These are phyloP conservation scores for Hebeloma cylindrosporum DNA, from an alignment of 768 basidiomycete species.

Conservation along the genomic window DNA sequence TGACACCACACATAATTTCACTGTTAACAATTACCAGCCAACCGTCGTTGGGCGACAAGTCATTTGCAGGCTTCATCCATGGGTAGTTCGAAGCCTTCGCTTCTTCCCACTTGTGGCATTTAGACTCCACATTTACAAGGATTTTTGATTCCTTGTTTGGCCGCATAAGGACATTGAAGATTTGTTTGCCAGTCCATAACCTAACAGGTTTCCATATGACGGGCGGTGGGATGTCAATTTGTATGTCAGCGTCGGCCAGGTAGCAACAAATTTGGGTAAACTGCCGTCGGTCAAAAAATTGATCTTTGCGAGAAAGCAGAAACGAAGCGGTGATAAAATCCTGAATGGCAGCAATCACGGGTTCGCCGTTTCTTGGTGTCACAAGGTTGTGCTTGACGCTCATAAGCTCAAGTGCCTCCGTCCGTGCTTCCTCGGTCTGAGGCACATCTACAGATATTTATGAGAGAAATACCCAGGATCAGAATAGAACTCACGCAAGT, in stretches of 20 bases:
- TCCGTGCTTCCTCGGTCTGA: constrained; percentile 97
- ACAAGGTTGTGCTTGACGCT: constrained; percentile 95
- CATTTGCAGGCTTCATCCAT: constrained; percentile 60
- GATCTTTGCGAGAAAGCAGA: constrained; percentile 89
- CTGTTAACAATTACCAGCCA: constrained; percentile 97
- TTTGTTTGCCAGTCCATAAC: constrained; percentile 97
- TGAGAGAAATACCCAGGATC: neutral
- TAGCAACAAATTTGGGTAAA: constrained; percentile 98
- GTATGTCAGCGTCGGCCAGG: constrained; percentile 84
- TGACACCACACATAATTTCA: constrained; percentile 98
- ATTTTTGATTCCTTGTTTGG: constrained; percentile 84
- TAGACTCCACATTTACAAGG: constrained; percentile 92
- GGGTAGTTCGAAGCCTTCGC: constrained; percentile 64
- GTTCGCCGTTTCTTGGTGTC: constrained; percentile 97
- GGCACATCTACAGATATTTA: constrained; percentile 72
- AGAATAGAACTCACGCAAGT: constrained; percentile 68
- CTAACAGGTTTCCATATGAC: constrained; percentile 90
- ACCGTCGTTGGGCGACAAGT: constrained; percentile 95
- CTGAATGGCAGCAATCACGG: constrained; percentile 98
- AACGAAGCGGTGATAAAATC: constrained; percentile 99
- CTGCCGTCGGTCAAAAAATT: constrained; percentile 89
- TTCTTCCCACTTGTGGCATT: constrained; percentile 89
- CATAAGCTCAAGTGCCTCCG: constrained; percentile 97
- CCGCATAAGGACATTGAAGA: constrained; percentile 97
- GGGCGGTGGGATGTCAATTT: constrained; percentile 95